Conservation (phyloP, 441 rosid species). For the Pelargonium citronellum region DNA sequence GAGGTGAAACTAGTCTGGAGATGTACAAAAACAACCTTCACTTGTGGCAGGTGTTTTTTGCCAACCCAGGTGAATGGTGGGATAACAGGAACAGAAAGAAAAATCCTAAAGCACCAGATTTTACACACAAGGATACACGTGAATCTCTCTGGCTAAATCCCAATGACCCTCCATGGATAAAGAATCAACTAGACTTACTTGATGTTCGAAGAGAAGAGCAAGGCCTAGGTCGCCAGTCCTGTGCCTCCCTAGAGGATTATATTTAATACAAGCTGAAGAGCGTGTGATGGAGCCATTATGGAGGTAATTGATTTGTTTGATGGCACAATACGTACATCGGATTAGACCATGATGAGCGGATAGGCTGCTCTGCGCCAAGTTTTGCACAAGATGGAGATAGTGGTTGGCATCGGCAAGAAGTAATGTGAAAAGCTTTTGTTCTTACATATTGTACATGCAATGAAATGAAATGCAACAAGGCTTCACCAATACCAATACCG, state of each 20-base stretch:
- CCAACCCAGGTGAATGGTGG: background rate
- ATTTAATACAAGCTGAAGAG: slow-evolving; percentile 21
- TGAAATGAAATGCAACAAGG: too few species aligned
- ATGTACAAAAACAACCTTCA: background rate
- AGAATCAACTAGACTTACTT: background rate
- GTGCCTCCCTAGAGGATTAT: slow-evolving; percentile 39
- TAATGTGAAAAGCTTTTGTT: too few species aligned
- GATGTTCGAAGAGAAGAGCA: background rate
- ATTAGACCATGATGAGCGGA: too few species aligned
- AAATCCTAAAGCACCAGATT: background rate
- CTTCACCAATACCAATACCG: too few species aligned
- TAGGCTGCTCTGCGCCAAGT: too few species aligned
- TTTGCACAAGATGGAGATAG: too few species aligned
- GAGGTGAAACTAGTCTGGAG: background rate
- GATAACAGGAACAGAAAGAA: background rate
- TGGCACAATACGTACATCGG: too few species aligned
- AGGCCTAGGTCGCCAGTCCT: slow-evolving; percentile 16
- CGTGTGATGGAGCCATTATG: too few species aligned
- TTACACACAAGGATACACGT: background rate
- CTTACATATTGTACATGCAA: too few species aligned
- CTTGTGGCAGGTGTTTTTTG: background rate
- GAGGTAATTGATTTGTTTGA: too few species aligned
- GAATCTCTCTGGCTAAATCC: background rate
- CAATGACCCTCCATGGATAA: background rate
- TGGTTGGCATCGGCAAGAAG: too few species aligned